Evolutionary conservation across 257 asterid genomes (phyloP).

Genomic region (Misopates orontium): DNA sequence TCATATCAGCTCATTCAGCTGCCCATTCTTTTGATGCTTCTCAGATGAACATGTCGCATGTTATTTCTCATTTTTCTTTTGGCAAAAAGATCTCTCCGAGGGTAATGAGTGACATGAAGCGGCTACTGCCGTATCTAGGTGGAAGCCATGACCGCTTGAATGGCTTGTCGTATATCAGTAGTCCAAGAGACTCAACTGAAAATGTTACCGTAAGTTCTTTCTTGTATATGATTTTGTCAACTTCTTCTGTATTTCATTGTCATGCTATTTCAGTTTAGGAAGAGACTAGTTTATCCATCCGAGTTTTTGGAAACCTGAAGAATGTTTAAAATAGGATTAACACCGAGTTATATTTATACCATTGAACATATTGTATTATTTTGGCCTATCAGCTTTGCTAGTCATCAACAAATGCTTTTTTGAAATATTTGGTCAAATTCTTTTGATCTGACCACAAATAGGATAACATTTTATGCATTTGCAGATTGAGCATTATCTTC

Average conservation of each 20-base stretch:
- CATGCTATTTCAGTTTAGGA: slow-evolving; percentile 19
- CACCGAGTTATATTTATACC: not conserved
- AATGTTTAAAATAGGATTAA: not conserved
- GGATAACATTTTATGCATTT: slow-evolving; percentile 16
- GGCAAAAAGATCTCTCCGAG: slow-evolving; percentile 77
- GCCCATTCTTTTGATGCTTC: slow-evolving; percentile 94
- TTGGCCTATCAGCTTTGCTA: slow-evolving; percentile 8
- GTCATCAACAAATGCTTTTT: not conserved
- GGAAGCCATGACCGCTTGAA: slow-evolving; percentile 73
- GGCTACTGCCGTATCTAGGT: slow-evolving; percentile 75
- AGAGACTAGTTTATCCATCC: no score
- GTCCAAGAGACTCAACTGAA: slow-evolving; percentile 75
- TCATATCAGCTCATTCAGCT: slow-evolving; percentile 87
- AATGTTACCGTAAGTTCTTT: slow-evolving; percentile 89
- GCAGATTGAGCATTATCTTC: slow-evolving; percentile 97
- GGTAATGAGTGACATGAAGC: slow-evolving; percentile 67
- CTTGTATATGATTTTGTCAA: slow-evolving; percentile 13
- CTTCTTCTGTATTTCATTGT: not conserved
- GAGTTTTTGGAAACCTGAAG: no score
- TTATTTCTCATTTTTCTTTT: slow-evolving; percentile 72
- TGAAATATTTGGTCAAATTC: not conserved
- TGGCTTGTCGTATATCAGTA: slow-evolving; percentile 72
- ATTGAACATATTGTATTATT: slow-evolving; percentile 4
- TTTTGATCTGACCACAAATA: slow-evolving; percentile 22
- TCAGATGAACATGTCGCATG: slow-evolving; percentile 97